Conservation (phyloP, 2,329 filamentous ascomycete genomes). For the Botrytis galanthina region DNA sequence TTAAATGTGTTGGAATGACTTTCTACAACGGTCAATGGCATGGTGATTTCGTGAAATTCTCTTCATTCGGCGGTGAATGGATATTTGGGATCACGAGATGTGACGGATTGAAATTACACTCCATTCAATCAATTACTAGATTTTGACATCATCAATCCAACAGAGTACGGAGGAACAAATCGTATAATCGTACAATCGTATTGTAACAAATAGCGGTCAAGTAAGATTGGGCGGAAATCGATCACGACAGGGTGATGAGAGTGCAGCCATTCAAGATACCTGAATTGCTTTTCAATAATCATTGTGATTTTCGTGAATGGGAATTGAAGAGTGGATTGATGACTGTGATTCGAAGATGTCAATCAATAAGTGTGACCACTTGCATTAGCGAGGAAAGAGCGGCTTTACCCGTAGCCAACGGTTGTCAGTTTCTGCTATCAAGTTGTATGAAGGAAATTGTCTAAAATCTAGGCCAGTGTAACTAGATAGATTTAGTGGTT, state of each 20-base stretch:
- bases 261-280: slow-evolving; percentile 12
- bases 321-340: slow-evolving; percentile 13
- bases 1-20: not conserved
- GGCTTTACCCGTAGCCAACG: slow-evolving; percentile 23
- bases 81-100: slow-evolving; percentile 14
- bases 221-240: slow-evolving; percentile 36
- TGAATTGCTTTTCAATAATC: not conserved
- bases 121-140: slow-evolving; percentile 4
- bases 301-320: slow-evolving; percentile 16
- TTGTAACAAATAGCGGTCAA: slow-evolving; percentile 33
- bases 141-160: not conserved
- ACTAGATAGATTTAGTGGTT: not conserved
- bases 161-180: not conserved
- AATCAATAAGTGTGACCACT: slow-evolving; percentile 20
- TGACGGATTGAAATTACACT: slow-evolving; percentile 8
- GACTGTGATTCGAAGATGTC: slow-evolving; percentile 19
- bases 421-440: not conserved
- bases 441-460: not conserved
- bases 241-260: slow-evolving; percentile 20
- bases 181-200: slow-evolving; percentile 27
- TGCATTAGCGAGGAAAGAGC: slow-evolving; percentile 20
- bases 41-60: slow-evolving; percentile 5
- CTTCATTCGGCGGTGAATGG: slow-evolving; percentile 12
- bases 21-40: slow-evolving; percentile 13
- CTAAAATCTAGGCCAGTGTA: not conserved